Evolutionary conservation across 768 basidiomycete genomes (phyloP).

Genomic region (Fomitopsis serialis): DNA sequence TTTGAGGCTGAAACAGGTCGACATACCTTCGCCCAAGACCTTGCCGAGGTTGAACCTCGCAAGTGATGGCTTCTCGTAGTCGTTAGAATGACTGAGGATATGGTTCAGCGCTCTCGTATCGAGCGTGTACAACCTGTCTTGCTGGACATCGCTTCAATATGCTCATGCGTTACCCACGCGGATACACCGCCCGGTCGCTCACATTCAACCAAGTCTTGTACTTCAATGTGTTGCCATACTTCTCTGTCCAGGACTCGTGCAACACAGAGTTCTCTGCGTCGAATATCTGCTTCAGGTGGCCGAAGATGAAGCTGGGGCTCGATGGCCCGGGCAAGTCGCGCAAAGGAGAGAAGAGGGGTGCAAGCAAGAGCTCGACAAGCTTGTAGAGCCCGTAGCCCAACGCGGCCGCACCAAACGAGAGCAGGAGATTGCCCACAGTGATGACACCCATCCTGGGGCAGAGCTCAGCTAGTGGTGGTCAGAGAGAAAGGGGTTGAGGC

Average conservation of each 20-base stretch:
- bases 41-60: constrained; percentile 32
- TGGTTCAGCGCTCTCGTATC: constrained; percentile 64
- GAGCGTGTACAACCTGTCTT: constrained; percentile 14
- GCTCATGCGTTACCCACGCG: not conserved
- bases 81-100: constrained; percentile 51
- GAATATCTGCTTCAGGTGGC: constrained; percentile 42
- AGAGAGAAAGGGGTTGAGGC: too few species aligned
- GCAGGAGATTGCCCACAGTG: not conserved
- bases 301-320: constrained; percentile 39
- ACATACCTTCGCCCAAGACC: constrained; percentile 36
- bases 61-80: constrained; percentile 50
- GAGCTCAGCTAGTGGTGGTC: not conserved
- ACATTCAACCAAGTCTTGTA: constrained; percentile 10
- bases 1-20: constrained; percentile 20
- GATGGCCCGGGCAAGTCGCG: constrained; percentile 46
- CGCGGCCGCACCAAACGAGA: not conserved
- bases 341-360: constrained; percentile 29
- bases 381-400: not conserved
- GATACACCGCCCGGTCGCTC: not conserved
- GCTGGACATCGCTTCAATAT: not conserved
- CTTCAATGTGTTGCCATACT: constrained; percentile 9
- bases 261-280: constrained; percentile 30
- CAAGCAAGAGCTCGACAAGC: not conserved
- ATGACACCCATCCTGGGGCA: not conserved
- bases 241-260: constrained; percentile 11